Base-by-base conservation (phyloP, 805 yeast genomes). In the Candida qinlingensis region DNA sequence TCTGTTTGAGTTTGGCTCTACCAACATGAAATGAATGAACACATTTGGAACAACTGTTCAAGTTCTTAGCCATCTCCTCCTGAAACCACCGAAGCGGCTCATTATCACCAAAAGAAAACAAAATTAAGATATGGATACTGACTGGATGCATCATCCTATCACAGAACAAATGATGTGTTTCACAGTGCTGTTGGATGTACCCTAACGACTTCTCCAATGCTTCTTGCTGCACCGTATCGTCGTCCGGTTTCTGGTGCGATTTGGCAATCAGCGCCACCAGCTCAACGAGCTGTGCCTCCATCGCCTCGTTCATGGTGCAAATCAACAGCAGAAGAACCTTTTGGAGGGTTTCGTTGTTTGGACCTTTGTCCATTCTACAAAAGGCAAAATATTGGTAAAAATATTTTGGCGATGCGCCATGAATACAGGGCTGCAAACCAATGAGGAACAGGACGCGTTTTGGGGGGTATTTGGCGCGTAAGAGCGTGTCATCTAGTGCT, bases 101-200 rank as follows among this genome's bases (percentile, higher is more conserved):
- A 37, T 69, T 69, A 28, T 71, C 76, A 3, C 73, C 72, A 56
- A 83, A 81, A 4, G 90, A 81, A 59, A 83, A 82, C 50, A 81
- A 66, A 12, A 85, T 76, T 46, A 84, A 62, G 8, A 76, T 67
- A 58, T 82, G 82, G 11, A 75, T 70, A 8, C 84, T 69, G 25
- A 80, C 70, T 3, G 79, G 75, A 39, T 66, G 68, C 50, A 76
- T 66, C 31, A 62, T 62, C 7, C 68, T 67, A 56, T 81, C 77
- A 63, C 90, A 83, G 60, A 81, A 85, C 56, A 78, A 64, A 54
- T 84, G 87, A 37, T 49, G 56, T 27, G 60, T 64, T 12, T 53
- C 53, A 6, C 65, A 61, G 27, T 65, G 50, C 33, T 55, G 50
- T 5, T 68, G 58, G 9, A 72, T 54, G 48, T 65, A 66, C 40